Base-by-base conservation (phyloP, 148 eudicot genomes). In the Arbutus unedo region DNA sequence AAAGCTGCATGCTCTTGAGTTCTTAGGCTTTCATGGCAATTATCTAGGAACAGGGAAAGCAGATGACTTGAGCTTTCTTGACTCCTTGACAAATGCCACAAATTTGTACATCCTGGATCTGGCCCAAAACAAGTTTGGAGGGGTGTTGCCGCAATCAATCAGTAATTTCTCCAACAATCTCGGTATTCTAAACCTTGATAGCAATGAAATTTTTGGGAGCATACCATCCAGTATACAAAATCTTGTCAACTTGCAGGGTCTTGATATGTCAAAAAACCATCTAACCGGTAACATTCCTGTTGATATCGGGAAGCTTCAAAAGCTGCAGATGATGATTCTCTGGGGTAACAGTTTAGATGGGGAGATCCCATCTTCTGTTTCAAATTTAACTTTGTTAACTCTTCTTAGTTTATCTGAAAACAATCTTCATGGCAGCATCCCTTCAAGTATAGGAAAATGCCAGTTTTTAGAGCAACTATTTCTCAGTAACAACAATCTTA, bases 11-110 rank as follows among this genome's bases (percentile, higher is more conserved):
- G 47, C 2, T 6, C 74, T 68, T 0, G 0, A 0, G 15, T 0
- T 1, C 38, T 25, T 66, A 3, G 5, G 1, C 23, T 13, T 8
- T 66, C 0, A 0, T 21, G 9, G 0, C 21, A 64, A 64, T 64
- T 4, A 68, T 31, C 74, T 68, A 31, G 74, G 74, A 5, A 31
- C 74, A 0, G 44, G 74, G 45, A 45, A 68, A 38, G 19, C 2
- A 38, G n/a, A 38, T 68, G 74, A 68, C 74, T 14, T 68, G 74
- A 68, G 74, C 41, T 66, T 66, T 66, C 71, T 66, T 41, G 21
- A 38, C 6, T 0, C 43, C 8, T 66, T 66, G 71, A 66, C 23
- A 11, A 66, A 66, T 25, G 71, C 71, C 41, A 66, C 43, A 13
- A 0, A 66, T 25, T 25, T 66, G 0, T 0, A 8, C 0, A 0